These are phyloP conservation scores for Austroboletus niveus DNA, from an alignment of 1,284 basidiomycete genomes.

Conservation along the genomic window DNA sequence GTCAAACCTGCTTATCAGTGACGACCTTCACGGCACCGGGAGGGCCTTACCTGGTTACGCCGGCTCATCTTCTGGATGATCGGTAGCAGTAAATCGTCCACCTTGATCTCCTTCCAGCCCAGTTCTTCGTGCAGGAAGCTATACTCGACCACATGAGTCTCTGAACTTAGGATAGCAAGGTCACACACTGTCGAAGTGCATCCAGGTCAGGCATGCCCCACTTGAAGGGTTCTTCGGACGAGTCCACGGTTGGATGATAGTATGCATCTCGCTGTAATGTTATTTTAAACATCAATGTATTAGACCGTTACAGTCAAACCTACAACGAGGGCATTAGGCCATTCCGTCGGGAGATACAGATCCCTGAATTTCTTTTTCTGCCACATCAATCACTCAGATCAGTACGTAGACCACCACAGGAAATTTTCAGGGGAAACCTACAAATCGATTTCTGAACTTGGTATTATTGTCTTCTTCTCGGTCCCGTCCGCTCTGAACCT, in stretches of 20 bases:
- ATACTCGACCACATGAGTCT: conserved; percentile 6
- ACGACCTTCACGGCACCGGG: background rate
- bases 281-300: background rate
- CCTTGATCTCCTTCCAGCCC: conserved; percentile 84
- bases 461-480: conserved; percentile 66
- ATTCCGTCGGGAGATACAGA: conserved; percentile 76
- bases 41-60: conserved; percentile 59
- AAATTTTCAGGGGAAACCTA: conserved; percentile 39
- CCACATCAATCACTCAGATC: conserved; percentile 8
- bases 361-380: conserved; percentile 90
- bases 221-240: conserved; percentile 91
- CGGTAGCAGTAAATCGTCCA: conserved; percentile 89
- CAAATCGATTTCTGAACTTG: conserved; percentile 82
- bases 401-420: conserved; percentile 6
- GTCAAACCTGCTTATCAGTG: conserved; percentile 4
- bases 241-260: conserved; percentile 86
- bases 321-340: conserved; percentile 91
- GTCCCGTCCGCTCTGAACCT: conserved; percentile 91
- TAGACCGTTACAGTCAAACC: conserved; percentile 25
- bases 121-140: conserved; percentile 87
- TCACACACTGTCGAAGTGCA: conserved; percentile 75
- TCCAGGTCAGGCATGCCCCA: conserved; percentile 98
- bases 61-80: conserved; percentile 90
- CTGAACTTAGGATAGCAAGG: background rate
- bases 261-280: conserved; percentile 81